phyloP scores from a whole-genome alignment of 768 basidiomycete genomes.

The Serendipita vermifera region DNA sequence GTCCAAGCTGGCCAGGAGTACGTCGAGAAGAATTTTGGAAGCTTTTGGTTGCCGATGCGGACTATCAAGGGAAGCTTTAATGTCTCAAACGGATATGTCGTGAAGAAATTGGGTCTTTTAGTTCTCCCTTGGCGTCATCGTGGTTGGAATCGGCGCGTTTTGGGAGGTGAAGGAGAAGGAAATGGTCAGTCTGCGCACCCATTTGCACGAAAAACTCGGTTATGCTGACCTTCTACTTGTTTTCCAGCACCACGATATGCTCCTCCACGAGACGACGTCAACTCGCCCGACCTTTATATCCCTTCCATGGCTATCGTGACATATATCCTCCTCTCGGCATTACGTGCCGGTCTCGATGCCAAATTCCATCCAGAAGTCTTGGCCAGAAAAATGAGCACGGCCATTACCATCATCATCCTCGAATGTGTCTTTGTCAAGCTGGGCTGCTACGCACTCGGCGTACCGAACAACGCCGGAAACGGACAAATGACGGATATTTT shows the following conservation, averaged over 20 bases:
- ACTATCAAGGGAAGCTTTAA: constrained; percentile 86
- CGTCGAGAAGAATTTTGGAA: constrained; percentile 79
- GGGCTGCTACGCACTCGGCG: constrained; percentile 83
- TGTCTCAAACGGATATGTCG: constrained; percentile 91
- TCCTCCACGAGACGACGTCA: constrained; percentile 89
- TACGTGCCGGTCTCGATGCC: constrained; percentile 69
- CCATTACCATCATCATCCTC: constrained; percentile 68
- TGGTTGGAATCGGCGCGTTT: constrained; percentile 43
- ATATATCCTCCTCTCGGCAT: constrained; percentile 79
- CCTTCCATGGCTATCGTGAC: constrained; percentile 94
- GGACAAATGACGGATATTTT: constrained; percentile 68
- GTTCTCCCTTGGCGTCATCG: constrained; percentile 94
- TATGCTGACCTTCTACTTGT: constrained; percentile 49
- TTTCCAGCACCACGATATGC: constrained; percentile 59
- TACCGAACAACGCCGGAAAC: constrained; percentile 35
- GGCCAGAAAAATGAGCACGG: constrained; percentile 73
- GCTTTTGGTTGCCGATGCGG: constrained; percentile 16
- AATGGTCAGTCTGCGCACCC: too few relatives aligned
- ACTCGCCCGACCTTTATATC: constrained; percentile 93
- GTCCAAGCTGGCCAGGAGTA: constrained; percentile 92
- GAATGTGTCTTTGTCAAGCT: constrained; percentile 84
- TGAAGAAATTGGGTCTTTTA: constrained; percentile 72
- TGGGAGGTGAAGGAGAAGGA: too few relatives aligned
- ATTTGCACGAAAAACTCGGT: too few relatives aligned
- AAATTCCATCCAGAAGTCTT: constrained; percentile 83